These are phyloP conservation scores for Gentiana macrophylla DNA, from an alignment of 257 asterid species.

Conservation along the genomic window DNA sequence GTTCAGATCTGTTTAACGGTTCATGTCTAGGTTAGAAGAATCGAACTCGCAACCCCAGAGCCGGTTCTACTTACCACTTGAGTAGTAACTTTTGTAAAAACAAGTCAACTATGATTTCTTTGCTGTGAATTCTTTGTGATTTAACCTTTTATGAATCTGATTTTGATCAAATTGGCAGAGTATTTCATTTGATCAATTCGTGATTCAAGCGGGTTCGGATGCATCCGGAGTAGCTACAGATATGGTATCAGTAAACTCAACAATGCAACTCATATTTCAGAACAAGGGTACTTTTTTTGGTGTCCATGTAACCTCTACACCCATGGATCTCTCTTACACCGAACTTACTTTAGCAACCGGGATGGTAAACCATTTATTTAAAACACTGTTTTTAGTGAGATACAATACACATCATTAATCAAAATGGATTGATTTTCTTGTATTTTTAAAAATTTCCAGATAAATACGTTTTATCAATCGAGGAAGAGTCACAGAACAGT, in stretches of 20 bases:
- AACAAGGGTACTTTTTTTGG: conserved; percentile 85
- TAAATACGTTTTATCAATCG: conserved; percentile 57
- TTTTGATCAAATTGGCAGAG: conserved; percentile 40
- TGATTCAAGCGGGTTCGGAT: conserved; percentile 74
- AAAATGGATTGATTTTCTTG: background rate
- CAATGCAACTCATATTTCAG: conserved; percentile 43
- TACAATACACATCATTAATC: background rate
- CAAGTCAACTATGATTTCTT: too few relatives aligned
- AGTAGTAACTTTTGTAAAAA: too few relatives aligned
- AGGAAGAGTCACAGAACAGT: conserved; percentile 58
- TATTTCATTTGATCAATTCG: conserved; percentile 47
- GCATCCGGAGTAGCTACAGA: conserved; percentile 66
- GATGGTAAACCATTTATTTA: conserved; percentile 26
- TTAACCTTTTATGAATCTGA: background rate
- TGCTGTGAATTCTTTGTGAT: too few relatives aligned
- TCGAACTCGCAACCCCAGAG: too few relatives aligned
- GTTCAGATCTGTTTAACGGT: too few relatives aligned
- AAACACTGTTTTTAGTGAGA: background rate
- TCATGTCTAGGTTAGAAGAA: too few relatives aligned
- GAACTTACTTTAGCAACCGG: conserved; percentile 60
- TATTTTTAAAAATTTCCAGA: conserved; percentile 22
- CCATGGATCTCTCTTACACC: conserved; percentile 54
- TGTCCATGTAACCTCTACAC: conserved; percentile 67
- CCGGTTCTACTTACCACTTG: too few relatives aligned
- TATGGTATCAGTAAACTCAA: conserved; percentile 70